Percentiles rank a stretch among this genome's conserved stretches.
Conservation (phyloP, 495 filamentous ascomycete genomes). For the Corynascus novoguineensis region DNA sequence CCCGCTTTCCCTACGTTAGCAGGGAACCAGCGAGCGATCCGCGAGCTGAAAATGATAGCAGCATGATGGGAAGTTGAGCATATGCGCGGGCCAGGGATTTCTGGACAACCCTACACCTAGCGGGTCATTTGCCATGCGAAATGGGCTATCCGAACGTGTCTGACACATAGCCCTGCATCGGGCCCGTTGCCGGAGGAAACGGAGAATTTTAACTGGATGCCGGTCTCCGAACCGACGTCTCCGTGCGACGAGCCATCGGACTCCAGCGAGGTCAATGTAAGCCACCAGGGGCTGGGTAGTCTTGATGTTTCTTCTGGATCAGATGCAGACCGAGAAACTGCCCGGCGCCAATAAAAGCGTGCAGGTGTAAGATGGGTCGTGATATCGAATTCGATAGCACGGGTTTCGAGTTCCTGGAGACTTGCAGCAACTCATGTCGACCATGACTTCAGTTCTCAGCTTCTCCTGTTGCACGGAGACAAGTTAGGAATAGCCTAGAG, state of each 20-base stretch:
- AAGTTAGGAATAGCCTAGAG: no score
- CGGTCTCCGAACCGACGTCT: not conserved
- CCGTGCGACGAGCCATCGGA: not conserved
- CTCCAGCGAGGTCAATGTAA: not conserved
- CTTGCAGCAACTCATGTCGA: no score
- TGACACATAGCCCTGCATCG: slow-evolving; percentile 14
- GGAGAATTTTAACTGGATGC: not conserved
- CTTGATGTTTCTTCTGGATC: not conserved
- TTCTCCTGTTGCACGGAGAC: no score
- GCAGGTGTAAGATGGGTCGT: not conserved
- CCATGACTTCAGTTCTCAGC: no score
- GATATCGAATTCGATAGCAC: not conserved
- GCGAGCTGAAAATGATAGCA: no score
- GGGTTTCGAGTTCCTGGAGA: no score
- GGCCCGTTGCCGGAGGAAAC: slow-evolving; percentile 10
- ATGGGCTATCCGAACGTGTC: slow-evolving; percentile 1
- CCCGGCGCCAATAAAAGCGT: not conserved
- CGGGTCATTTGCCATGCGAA: not conserved
- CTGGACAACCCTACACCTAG: not conserved
- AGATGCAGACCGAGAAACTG: not conserved
- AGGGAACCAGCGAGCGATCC: no score
- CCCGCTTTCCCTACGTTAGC: no score
- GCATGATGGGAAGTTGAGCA: not conserved
- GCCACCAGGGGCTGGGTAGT: not conserved
- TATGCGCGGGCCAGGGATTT: no score